Evolutionary conservation across 2,329 filamentous ascomycete genomes (phyloP), one percentile per base, ranked within the genome.

Genomic region (Chrysoporthe deuterocubensis): DNA sequence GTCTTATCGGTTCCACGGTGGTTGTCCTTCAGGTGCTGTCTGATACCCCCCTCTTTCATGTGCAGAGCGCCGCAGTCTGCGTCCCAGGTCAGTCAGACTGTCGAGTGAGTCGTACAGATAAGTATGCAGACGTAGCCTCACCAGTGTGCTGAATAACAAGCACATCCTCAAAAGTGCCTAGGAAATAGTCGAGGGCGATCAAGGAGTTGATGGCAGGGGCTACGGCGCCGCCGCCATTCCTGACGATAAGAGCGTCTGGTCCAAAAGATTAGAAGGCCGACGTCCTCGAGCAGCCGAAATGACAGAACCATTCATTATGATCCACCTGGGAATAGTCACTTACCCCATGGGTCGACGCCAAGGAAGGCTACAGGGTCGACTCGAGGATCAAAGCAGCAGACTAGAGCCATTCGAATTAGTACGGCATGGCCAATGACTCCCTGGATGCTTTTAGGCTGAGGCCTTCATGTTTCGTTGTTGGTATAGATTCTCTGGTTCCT

Each of bases 51-150:
- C 6, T 56, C 48, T 2, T 21, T 54, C n/a, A 66, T 44, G 18
- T 56, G 40, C 57, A 66, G 37, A 1, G 64, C 64, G 13, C 64
- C 64, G 26, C 58, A 66, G 32, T 66, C 64, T 66, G 42, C 44
- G 3, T 26, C 6, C 18, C 5, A 4, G 7, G 13, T 66, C 4
- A 61, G 64, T 3, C 2, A 1, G 4, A 6, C 1, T 1, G 14
- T 18, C 5, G 3, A 7, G 5, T 9, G 37, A 5, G 1, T 40
- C 37, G 37, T 9, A 40, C 9, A 2, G 5, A 9, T 40, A 14
- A n/a, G 18, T 18, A 34, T 1, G 4, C 13, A 14, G 18, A 46
- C 44, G 11, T n/a, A 14, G 18, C 44, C 64, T 1, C 4, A 5
- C 48, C 64, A 9, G 58, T 66, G 44, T 62, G 42, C 18, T 66